phyloP scores from a whole-genome alignment of 2,329 filamentous ascomycete genomes.

The Stachybotrys chartarum region DNA sequence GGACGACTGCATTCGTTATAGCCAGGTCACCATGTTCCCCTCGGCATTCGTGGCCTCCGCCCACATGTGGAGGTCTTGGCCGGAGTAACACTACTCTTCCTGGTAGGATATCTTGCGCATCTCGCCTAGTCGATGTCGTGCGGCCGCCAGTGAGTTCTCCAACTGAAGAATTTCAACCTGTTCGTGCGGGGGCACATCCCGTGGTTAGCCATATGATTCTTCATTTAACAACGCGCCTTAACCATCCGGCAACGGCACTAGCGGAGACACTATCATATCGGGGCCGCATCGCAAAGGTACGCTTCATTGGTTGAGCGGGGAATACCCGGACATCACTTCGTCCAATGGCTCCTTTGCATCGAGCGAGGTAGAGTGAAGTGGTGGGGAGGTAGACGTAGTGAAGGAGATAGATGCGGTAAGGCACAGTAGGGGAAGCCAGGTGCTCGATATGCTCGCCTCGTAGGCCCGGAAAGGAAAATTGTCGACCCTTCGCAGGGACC shows the following conservation, averaged over 20 bases:
- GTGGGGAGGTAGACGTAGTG: not conserved
- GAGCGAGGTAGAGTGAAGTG: not conserved
- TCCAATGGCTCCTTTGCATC: not conserved
- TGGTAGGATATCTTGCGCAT: slow-evolving; percentile 97
- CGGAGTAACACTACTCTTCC: slow-evolving; percentile 48
- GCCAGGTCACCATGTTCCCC: not conserved
- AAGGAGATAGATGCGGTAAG: not conserved
- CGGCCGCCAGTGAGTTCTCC: slow-evolving; percentile 76
- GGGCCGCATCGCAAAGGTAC: not conserved
- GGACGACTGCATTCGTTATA: not conserved
- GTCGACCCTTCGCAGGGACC: not conserved
- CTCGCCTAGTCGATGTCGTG: slow-evolving; percentile 80
- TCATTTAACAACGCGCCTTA: not conserved
- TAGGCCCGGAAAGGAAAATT: not conserved
- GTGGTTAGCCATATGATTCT: not conserved
- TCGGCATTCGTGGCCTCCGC: not conserved
- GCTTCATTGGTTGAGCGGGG: not conserved
- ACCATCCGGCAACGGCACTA: not conserved
- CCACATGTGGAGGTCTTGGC: not conserved
- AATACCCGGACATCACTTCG: not conserved
- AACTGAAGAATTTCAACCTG: slow-evolving; percentile 96
- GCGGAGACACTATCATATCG: not conserved
- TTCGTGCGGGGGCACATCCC: not conserved
- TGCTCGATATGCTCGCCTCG: too few species aligned
- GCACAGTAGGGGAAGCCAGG: not conserved